Evolutionary conservation across 148 eudicot genomes (phyloP), one percentile per base, ranked within the genome.

Genomic region (Amaranthus palmeri): DNA sequence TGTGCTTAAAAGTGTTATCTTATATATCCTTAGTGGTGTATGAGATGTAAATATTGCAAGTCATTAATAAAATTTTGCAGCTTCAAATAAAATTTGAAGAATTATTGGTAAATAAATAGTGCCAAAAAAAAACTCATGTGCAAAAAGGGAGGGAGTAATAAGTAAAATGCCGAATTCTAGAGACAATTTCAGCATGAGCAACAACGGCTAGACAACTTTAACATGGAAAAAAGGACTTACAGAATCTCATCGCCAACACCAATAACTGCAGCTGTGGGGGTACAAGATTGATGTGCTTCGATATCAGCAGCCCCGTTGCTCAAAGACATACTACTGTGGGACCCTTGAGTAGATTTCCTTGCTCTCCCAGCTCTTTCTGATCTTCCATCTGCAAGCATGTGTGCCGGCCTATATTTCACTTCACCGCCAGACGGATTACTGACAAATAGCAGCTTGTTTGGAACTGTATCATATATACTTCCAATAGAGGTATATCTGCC

Each of bases 341-440:
- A 74, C 58, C 75, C 77, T 74, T 74, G 80, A 72, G 82, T 50
- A 54, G 67, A 68, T 81, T 89, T 91, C 78, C 74, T 95, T 74
- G 80, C 85, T 80, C 98, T 89, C 54, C 98, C 98, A 49, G 98
- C 97, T 80, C 98, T 88, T 82, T 95, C 98, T 75, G 86, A 83
- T 78, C 98, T 88, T 78, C 98, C 98, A 77, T 95, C 98, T 48
- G 96, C 71, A 83, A 95, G 97, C 78, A 82, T 69, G 74, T 91
- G 88, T 41, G 98, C 98, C 66, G 98, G 93, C 74, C 78, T 86
- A 74, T 84, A 95, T 53, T 84, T 81, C 66, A 83, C 83, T 81
- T 89, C 84, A 72, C 80, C 71, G 55, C 72, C 75, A 45, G 73
- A 48, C n/a, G 87, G 50, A 63, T 85, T 77, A 48, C 72, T 74